Base-by-base conservation (phyloP, 2,329 filamentous ascomycete genomes). In the Immersiporthe knoxdaviesiana region DNA sequence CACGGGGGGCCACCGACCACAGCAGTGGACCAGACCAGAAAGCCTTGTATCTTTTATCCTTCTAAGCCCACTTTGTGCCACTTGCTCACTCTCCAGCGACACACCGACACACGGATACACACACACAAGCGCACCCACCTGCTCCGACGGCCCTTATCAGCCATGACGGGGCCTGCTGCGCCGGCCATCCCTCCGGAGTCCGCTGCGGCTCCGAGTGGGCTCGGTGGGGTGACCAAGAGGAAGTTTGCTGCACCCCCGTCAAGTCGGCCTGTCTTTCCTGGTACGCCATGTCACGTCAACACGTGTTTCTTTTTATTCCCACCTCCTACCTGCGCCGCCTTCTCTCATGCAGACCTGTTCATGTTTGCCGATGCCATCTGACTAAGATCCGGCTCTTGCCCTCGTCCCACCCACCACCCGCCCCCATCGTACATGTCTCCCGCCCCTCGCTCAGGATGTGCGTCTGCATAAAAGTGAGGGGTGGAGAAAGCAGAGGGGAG, bases 181-280 rank as follows among this genome's bases (percentile, higher is more conserved):
- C 61, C 71, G 30, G 30, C 72, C 18, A 56, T 58, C 39, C n/a
- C 41, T 27, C 32, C 66, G 37, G 44, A 39, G 30, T 54, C 62
- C 11, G 61, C 44, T 16, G 27, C 69, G 58, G 21, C 59, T 24
- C 37, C 59, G n/a, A 3, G 37, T 41, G 54, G 54, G 18, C 54
- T 32, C 24, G 39, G 66, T 62, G 70, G 72, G 58, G 73, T 68
- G 62, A 66, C 71, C 35, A 73, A 72, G 71, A 81, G 80, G 77
- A 83, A 82, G 74, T 82, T 83, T 73, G 80, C 81, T 59, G 78
- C 79, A 37, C 84, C 83, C 63, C 84, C 1, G 83, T 85, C 37
- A 85, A 85, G 74, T 78, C 83, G 64, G 84, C 84, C 30, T 85
- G 84, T 72, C 78, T 85, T 68, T 80, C 83, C 66, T 85, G 83